These are phyloP conservation scores for Ocimum tenuiflorum DNA, from an alignment of 257 asterid genomes.

Conservation along the genomic window DNA sequence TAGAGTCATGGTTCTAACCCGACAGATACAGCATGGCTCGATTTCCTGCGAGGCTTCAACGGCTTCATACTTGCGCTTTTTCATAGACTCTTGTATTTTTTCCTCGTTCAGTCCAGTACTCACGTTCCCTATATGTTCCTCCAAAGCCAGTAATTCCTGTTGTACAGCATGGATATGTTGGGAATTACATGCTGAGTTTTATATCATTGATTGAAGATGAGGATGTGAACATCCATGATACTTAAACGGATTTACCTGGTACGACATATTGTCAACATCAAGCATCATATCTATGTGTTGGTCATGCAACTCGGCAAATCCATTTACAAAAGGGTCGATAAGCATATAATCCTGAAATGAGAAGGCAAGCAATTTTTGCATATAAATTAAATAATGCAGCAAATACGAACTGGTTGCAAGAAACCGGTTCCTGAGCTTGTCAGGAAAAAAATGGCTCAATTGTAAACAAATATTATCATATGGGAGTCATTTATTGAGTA, in stretches of 20 bases:
- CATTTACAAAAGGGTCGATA: constrained; percentile 48
- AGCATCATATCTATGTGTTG: constrained; percentile 83
- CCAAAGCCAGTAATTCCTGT: constrained; percentile 84
- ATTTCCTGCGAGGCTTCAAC: constrained; percentile 19
- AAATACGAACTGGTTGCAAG: background rate
- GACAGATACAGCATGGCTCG: constrained; percentile 86
- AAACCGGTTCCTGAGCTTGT: background rate
- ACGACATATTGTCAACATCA: constrained; percentile 84
- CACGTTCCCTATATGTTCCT: constrained; percentile 76
- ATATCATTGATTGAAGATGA: background rate
- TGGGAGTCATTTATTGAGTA: background rate
- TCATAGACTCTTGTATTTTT: constrained; percentile 33
- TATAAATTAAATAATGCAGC: no score
- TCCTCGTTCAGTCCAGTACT: constrained; percentile 69
- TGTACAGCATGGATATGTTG: background rate
- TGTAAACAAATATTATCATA: background rate
- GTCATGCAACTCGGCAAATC: constrained; percentile 57
- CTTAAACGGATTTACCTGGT: constrained; percentile 47
- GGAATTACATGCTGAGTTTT: background rate
- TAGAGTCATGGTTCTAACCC: constrained; percentile 33
- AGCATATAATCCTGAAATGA: constrained; percentile 48
- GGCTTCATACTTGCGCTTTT: constrained; percentile 34
- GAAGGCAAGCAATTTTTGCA: background rate
- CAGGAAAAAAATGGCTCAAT: background rate
- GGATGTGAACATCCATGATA: background rate